These are phyloP conservation scores for Phytopythium litorale DNA, from an alignment of 352 stramenopile genomes.

Conservation along the genomic window DNA sequence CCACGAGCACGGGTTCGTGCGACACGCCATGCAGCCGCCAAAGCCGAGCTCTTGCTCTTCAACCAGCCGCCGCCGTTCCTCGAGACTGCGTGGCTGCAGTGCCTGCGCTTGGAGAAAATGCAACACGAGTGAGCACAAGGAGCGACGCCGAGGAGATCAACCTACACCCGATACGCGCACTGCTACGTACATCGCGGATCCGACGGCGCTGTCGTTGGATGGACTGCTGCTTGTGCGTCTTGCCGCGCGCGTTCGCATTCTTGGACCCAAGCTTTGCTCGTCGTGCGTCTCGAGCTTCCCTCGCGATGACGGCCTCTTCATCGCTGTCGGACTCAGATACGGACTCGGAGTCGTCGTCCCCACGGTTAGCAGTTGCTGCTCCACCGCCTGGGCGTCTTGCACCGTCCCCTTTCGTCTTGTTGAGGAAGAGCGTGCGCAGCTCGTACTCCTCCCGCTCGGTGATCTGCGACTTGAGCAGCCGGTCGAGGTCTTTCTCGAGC, in stretches of 20 bases:
- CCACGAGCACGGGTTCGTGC: constrained; percentile 64
- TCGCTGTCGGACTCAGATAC: constrained; percentile 71
- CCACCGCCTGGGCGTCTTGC: background rate
- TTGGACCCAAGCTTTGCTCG: constrained; percentile 30
- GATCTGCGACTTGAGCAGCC: constrained; percentile 86
- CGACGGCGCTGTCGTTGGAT: constrained; percentile 69
- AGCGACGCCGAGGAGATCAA: background rate
- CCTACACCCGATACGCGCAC: background rate
- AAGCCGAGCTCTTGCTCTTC: constrained; percentile 70
- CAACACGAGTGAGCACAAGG: background rate
- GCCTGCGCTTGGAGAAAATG: constrained; percentile 13
- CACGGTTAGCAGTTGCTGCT: background rate
- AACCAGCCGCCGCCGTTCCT: constrained; percentile 55
- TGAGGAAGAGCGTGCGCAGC: constrained; percentile 37
- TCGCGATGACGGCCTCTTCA: constrained; percentile 60
- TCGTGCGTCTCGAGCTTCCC: constrained; percentile 34
- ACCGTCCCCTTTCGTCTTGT: constrained; percentile 7
- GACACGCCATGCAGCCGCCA: constrained; percentile 81
- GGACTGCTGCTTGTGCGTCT: constrained; percentile 49
- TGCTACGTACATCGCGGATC: constrained; percentile 53
- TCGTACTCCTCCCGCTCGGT: constrained; percentile 64
- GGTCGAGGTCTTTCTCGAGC: constrained; percentile 91
- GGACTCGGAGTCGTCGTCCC: constrained; percentile 11
- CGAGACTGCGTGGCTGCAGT: constrained; percentile 52
- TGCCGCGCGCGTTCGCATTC: constrained; percentile 42